Conservation (phyloP, 148 eudicot species). For the Cornus florida region DNA sequence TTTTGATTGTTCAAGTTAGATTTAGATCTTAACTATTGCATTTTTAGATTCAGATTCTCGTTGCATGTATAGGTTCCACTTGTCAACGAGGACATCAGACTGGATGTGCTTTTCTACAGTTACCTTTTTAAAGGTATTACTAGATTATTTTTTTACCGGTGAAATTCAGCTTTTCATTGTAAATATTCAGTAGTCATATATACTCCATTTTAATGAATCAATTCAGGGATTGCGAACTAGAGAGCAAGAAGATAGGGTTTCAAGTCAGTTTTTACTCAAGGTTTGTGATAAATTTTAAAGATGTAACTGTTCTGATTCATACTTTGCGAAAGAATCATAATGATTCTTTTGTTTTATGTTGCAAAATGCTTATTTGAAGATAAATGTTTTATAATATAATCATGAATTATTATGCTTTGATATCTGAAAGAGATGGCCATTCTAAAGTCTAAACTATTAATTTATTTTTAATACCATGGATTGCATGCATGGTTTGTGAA, state of each 20-base stretch:
- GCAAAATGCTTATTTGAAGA: not conserved
- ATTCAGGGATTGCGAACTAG: conserved; percentile 85
- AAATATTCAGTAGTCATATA: not conserved
- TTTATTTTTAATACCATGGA: not conserved
- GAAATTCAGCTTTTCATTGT: not conserved
- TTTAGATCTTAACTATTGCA: not conserved
- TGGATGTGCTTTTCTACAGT: conserved; percentile 65
- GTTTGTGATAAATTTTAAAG: conserved; percentile 31
- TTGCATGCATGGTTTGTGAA: not conserved
- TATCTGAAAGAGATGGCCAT: not conserved
- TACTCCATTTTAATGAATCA: conserved; percentile 9
- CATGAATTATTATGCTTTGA: not conserved
- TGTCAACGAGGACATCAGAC: conserved; percentile 83
- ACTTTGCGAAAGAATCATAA: not conserved
- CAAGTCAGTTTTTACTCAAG: conserved; percentile 80
- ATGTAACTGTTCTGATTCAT: not conserved
- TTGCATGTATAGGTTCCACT: conserved; percentile 62
- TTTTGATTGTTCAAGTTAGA: not conserved
- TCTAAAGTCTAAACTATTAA: not conserved
- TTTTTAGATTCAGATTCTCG: conserved; percentile 8
- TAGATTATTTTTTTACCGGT: not conserved
- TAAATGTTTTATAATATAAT: not conserved
- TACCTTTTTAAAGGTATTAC: conserved; percentile 76
- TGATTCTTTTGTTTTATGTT: not conserved
- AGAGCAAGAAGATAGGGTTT: conserved; percentile 87